Base-by-base conservation (phyloP, 306 rosid genomes). In the Fragaria vesca region DNA sequence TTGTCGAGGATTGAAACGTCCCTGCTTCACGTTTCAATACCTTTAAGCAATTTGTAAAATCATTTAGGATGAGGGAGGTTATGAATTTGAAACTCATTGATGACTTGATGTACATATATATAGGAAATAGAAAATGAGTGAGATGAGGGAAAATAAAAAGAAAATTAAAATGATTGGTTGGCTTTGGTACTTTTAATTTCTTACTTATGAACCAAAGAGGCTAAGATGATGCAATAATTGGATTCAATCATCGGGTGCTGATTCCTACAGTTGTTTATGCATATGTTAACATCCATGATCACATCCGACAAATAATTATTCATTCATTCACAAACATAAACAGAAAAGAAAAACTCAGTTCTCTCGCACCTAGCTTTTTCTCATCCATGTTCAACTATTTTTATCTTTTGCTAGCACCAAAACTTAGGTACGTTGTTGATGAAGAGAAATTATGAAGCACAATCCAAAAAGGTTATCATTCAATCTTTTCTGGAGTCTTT, bases 181-280 rank as follows among this genome's bases (percentile, higher is more conserved):
- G 55, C 8, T 50, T 50, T 50, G 20, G 5, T 15, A 15, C 60
- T 1, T 54, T 18, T 54, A 20, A 54, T 51, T 51, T 51, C 57
- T 51, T 51, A 51, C 18, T 51, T 4, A 54, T 18, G n/a, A 16
- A 50, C 55, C 12, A 43, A 51, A 15, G 57, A 51, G n/a, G n/a
- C 57, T 17, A 51, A 51, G 57, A 51, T 51, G 63, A n/a, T 57
- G 63, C n/a, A 55, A 36, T 73, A 54, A 54, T 30, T 21, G 51
- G 15, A 36, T 38, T 21, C 50, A 52, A 73, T 73, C 50, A 72
- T 36, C 38, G 66, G 21, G 8, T 43, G 36, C 32, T 45, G 9
- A 54, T 54, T 72, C 36, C 76, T 20, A 72, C 66, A 34, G 48
- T 66, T 52, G 75, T 18, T 71, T 71, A 36, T 54, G 66, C 9